Evolutionary conservation across 495 filamentous ascomycete species (phyloP).

Genomic region (Penicillium bialowiezense): DNA sequence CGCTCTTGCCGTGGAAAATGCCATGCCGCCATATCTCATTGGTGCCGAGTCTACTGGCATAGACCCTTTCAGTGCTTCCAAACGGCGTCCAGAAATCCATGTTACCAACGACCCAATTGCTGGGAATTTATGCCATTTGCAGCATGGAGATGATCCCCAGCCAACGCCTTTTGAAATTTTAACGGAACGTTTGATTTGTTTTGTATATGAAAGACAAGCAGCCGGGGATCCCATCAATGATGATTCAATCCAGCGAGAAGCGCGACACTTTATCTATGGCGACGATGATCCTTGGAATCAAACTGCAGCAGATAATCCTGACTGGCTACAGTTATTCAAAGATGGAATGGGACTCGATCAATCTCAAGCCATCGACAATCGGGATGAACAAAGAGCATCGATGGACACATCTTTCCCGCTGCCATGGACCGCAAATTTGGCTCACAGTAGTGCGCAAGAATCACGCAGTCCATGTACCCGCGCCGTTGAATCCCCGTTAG

Average conservation of each 20-base stretch:
- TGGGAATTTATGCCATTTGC: too few relatives aligned
- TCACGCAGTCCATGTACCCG: not conserved
- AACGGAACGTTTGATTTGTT: too few relatives aligned
- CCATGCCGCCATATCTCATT: conserved; percentile 55
- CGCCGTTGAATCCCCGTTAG: not conserved
- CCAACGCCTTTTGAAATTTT: too few relatives aligned
- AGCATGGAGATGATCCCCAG: too few relatives aligned
- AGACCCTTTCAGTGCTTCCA: conserved; percentile 17
- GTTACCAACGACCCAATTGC: conserved; percentile 15
- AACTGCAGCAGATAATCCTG: conserved; percentile 55
- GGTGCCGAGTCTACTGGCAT: conserved; percentile 12
- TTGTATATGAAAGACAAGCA: too few relatives aligned
- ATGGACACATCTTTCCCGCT: too few relatives aligned
- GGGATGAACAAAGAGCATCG: too few relatives aligned
- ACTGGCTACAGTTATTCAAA: conserved; percentile 59
- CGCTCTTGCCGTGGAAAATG: conserved; percentile 59
- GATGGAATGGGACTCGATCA: conserved; percentile 15
- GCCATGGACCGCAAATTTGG: too few relatives aligned
- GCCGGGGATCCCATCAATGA: conserved; percentile 34
- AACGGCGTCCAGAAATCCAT: conserved; percentile 25
- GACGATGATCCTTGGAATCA: conserved; percentile 63
- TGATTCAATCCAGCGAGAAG: conserved; percentile 50
- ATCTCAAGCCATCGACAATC: too few relatives aligned
- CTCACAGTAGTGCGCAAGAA: too few relatives aligned
- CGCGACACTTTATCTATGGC: conserved; percentile 57